phyloP scores from a whole-genome alignment of 768 basidiomycete species.

The Hortiboletus campestris region DNA sequence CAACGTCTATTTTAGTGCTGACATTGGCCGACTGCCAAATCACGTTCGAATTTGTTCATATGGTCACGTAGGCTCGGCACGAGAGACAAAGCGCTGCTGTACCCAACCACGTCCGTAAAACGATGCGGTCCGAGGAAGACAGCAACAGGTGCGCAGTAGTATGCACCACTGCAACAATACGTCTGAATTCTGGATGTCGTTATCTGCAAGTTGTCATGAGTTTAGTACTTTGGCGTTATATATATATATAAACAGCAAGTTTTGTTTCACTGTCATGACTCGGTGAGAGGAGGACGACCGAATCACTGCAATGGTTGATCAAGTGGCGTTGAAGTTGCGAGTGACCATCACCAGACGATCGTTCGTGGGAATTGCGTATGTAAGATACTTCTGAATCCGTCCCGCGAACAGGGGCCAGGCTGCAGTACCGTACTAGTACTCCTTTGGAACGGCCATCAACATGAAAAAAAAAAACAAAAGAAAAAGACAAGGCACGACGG shows the following conservation, averaged over 20 bases:
- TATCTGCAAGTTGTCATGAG: background rate
- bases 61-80: background rate
- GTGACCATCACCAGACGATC: too few relatives aligned
- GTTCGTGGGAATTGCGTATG: slow-evolving; percentile 7
- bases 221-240: background rate
- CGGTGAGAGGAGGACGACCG: slow-evolving; percentile 2
- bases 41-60: slow-evolving; percentile 12
- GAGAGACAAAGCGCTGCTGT: background rate
- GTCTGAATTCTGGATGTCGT: background rate
- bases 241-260: background rate
- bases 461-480: background rate
- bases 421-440: background rate
- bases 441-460: background rate
- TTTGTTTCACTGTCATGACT: background rate
- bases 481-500: background rate
- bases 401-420: background rate
- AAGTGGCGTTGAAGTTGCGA: too few relatives aligned
- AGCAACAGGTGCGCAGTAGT: background rate
- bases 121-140: background rate
- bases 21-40: background rate
- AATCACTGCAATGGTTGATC: background rate
- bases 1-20: slow-evolving; percentile 2
- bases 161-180: background rate
- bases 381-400: slow-evolving; percentile 9
- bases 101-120: background rate